A percentile compares a stretch with the other conserved stretches of the same genome.
Evolutionary conservation across 257 asterid genomes (phyloP).

Genomic region (Linderniella brevidens): DNA sequence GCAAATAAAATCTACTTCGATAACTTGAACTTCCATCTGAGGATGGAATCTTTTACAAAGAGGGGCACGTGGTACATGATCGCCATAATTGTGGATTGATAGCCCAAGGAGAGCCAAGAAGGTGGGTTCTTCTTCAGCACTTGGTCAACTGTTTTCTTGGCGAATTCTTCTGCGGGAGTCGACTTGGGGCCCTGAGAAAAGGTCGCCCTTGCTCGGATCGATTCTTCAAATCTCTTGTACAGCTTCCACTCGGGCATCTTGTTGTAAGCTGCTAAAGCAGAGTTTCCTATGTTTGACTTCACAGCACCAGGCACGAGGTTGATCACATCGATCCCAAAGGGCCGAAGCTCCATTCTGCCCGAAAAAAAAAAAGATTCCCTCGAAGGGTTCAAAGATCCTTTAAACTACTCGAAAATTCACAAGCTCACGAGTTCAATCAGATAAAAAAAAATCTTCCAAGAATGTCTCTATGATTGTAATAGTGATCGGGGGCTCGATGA

Average conservation of each 20-base stretch:
- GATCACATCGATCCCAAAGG: slow-evolving; percentile 51
- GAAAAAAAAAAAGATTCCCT: no score
- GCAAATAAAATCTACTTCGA: slow-evolving; percentile 5
- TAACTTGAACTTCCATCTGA: slow-evolving; percentile 28
- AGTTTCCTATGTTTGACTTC: slow-evolving; percentile 51
- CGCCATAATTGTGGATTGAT: slow-evolving; percentile 37
- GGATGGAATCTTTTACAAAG: slow-evolving; percentile 41
- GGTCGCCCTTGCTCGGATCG: slow-evolving; percentile 50
- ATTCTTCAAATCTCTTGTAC: slow-evolving; percentile 53
- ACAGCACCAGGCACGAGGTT: slow-evolving; percentile 76
- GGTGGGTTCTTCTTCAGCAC: slow-evolving; percentile 58
- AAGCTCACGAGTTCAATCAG: no score
- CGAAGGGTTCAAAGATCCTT: no score
- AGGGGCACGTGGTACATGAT: slow-evolving; percentile 45
- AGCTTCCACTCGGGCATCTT: slow-evolving; percentile 87
- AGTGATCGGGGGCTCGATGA: no score
- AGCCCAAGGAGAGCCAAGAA: slow-evolving; percentile 65
- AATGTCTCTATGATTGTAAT: no score
- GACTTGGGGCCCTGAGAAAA: slow-evolving; percentile 48
- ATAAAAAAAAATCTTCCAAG: no score
- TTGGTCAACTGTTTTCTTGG: slow-evolving; percentile 52
- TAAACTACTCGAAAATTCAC: no score
- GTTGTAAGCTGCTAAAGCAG: slow-evolving; percentile 34
- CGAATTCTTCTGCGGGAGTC: slow-evolving; percentile 70
- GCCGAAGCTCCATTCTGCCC: slow-evolving; percentile 25